Evolutionary conservation across 2,329 filamentous ascomycete species (phyloP).

Genomic region (Fusarium sp.): DNA sequence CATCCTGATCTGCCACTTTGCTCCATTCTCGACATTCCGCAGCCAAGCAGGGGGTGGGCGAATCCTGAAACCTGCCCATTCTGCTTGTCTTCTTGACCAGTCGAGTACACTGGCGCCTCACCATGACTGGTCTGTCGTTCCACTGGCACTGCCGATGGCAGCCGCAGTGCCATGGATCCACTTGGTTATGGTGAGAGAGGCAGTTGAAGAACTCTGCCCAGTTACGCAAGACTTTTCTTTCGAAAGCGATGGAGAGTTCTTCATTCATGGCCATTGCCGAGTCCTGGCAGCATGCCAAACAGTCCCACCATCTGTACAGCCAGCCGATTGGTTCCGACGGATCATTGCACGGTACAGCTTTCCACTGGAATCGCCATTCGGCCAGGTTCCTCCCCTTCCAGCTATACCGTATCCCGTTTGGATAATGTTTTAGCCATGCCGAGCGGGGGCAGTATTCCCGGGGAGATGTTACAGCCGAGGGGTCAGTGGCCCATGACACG

Average conservation of each 20-base stretch:
- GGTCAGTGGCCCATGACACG: constrained; percentile 5
- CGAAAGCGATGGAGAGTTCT: not conserved
- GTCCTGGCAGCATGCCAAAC: constrained; percentile 8
- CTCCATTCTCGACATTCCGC: not conserved
- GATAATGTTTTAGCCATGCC: constrained; percentile 14
- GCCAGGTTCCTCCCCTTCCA: not conserved
- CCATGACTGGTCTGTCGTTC: not conserved
- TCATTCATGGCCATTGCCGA: not conserved
- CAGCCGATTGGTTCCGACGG: not conserved
- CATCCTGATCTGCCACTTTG: not conserved
- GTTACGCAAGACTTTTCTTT: not conserved
- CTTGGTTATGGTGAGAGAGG: not conserved
- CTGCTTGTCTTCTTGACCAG: not conserved
- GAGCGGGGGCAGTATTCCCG: not conserved
- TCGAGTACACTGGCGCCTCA: constrained; percentile 3
- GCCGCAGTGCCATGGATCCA: not conserved
- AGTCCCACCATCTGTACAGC: constrained; percentile 9
- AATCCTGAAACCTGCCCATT: no score
- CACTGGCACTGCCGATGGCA: not conserved
- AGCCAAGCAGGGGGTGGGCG: not conserved
- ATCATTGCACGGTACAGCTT: not conserved
- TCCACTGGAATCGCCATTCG: not conserved
- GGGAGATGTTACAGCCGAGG: not conserved
- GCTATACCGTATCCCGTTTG: constrained; percentile 16
- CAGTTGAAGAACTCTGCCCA: not conserved